A percentile compares a stretch with the other conserved stretches of the same genome.
Conservation (phyloP, 768 basidiomycete species). For the Pisolithus microcarpus region DNA sequence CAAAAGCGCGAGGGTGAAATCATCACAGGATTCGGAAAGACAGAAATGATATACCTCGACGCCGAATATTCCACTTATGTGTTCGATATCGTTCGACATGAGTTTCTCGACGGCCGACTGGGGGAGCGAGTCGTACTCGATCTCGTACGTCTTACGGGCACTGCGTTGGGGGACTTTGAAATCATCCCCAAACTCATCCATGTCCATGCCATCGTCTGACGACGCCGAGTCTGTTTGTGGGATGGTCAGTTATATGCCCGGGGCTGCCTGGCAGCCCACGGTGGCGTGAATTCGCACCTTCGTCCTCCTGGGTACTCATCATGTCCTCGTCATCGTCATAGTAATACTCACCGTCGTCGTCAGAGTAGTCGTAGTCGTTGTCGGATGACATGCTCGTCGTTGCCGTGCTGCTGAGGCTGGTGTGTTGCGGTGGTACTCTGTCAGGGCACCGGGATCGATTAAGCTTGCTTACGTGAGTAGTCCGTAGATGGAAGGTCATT, state of each 20-base stretch:
- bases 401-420: slow-evolving; percentile 6
- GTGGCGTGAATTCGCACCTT: slow-evolving; percentile 20
- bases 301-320: slow-evolving; percentile 52
- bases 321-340: slow-evolving; percentile 71
- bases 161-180: slow-evolving; percentile 50
- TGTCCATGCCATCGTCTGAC: slow-evolving; percentile 60
- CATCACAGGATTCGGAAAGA: not conserved
- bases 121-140: slow-evolving; percentile 74
- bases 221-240: slow-evolving; percentile 31
- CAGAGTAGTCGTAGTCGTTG: slow-evolving; percentile 66
- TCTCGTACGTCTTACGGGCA: slow-evolving; percentile 69
- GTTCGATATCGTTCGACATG: slow-evolving; percentile 75
- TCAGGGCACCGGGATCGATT: slow-evolving; percentile 19
- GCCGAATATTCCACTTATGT: slow-evolving; percentile 81
- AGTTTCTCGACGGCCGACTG: slow-evolving; percentile 68
- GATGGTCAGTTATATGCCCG: slow-evolving; percentile 12
- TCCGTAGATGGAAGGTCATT: not conserved
- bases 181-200: slow-evolving; percentile 59
- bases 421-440: not conserved
- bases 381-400: slow-evolving; percentile 49
- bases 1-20: not conserved
- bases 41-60: slow-evolving; percentile 62
- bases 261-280: slow-evolving; percentile 12
- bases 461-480: slow-evolving; percentile 20
- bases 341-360: slow-evolving; percentile 59